Base-by-base conservation (phyloP, 2,329 filamentous ascomycete species). In the Biscogniauxia mediterranea region DNA sequence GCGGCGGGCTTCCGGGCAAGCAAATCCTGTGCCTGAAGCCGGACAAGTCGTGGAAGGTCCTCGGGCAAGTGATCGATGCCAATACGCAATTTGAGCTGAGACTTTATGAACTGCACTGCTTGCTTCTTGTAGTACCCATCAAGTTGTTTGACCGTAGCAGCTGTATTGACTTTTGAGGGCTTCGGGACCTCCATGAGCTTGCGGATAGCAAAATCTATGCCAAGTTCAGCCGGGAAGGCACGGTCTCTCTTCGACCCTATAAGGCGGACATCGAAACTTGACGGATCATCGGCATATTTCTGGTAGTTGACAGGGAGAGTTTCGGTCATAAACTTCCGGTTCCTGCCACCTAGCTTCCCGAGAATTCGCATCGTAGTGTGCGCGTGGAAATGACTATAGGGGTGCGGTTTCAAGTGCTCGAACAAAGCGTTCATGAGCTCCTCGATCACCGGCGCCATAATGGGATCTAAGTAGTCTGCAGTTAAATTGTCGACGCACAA, bases 371-470 rank as follows among this genome's bases (percentile, higher is more conserved):
- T 96, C 0, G 95, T 98, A 0, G 95, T 98, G 73, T 99, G 95
- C 0, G 96, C 92, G 72, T 98, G 94, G 76, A 97, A 97, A 75
- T 99, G 96, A 70, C 91, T 97, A 75, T 99, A 97, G 0, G 95
- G 95, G 64, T 93, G 89, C 7, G 95, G 96, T 69, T 90, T 91
- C 51, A 99, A 83, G 74, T 99, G 96, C 65, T 97, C 93, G 83
- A 96, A 99, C 1, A 99, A 82, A 1, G 94, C 94, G 54, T 93
- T 95, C 95, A 99, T 99, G 52, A 99, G 82, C 73, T 99, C 95
- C 70, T 99, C 94, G 75, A 99, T 98, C 25, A 98, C 96, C 0
- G 95, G 96, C 1, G 94, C 92, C 94, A 99, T 99, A 70, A 99
- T 98, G 0, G 95, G 96, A 69, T 99, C 95, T 15, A 99, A 81